Evolutionary conservation across 495 filamentous ascomycete species (phyloP), one percentile per base, ranked within the genome.

Genomic region (Rostrohypoxylon terebratum): DNA sequence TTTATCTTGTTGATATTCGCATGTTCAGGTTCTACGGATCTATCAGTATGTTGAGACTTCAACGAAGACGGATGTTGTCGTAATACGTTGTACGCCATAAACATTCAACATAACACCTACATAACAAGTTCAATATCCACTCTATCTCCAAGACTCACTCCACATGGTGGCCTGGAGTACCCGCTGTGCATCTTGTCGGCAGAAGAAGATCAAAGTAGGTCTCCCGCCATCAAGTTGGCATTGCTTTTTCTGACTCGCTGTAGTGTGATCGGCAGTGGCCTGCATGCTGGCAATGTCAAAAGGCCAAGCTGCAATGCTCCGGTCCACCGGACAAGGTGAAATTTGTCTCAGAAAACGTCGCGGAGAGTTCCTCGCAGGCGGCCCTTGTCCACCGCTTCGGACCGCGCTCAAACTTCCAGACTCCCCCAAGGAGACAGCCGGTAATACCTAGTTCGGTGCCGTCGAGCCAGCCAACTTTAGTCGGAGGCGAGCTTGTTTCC

Each of bases 251-350:
- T 63, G 42, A 63, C 33, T 25, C 4, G 53, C n/a, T 28, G 28
- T 42, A 63, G 60, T 63, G 60, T 21, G 60, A 63, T 20, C 45
- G 21, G 18, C 60, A 63, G 50, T 63, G 60, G 60, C 60, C 60
- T 18, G 1, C 47, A 14, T 63, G 60, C 28, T 45, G 60, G 28
- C 60, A 63, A 63, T 63, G 60, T 40, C 45, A 18, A 25, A 63
- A 53, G 45, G 48, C 16, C 10, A 51, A 40, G 34, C 47, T 40
- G 14, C 28, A 38, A 40, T 63, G 60, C 28, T 47, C 60, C 40
- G 60, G 60, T 2, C 28, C 60, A 4, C 60, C 60, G 13, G 45
- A 53, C 0, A 63, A 18, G 34, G 28, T 53, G 1, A 51, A 40
- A 20, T 63, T 63, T 18, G 60, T 63, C 33, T 9, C 31, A 0